phyloP scores from a whole-genome alignment of 208 protist species.

The Acanthamoeba castellanii region DNA sequence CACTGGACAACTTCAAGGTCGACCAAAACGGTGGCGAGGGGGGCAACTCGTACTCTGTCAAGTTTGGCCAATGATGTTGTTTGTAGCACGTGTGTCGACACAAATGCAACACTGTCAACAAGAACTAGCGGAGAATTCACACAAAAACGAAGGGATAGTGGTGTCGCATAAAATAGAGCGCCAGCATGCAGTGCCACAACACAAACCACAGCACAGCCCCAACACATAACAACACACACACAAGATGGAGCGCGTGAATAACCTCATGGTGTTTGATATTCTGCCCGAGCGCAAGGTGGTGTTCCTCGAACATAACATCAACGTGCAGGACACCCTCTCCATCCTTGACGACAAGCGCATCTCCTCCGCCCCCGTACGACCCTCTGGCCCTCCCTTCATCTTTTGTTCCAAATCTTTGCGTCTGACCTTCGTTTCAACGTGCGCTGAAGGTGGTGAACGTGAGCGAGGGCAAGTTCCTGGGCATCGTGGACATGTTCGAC shows the following conservation, averaged over 20 bases:
- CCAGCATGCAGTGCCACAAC: not conserved
- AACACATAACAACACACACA: not conserved
- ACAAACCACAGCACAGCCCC: not conserved
- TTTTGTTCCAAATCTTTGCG: not conserved
- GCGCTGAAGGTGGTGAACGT: slow-evolving; percentile 19
- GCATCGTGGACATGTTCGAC: slow-evolving; percentile 70
- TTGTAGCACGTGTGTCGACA: not conserved
- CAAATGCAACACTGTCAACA: not conserved
- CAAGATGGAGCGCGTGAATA: slow-evolving; percentile 30
- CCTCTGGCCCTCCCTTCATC: not conserved
- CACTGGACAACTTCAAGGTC: slow-evolving; percentile 98
- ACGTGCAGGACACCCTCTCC: slow-evolving; percentile 51
- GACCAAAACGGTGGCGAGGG: slow-evolving; percentile 96
- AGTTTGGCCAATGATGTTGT: slow-evolving; percentile 85
- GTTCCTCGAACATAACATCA: slow-evolving; percentile 68
- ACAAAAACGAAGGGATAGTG: not conserved
- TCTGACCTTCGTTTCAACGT: not conserved
- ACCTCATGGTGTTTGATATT: slow-evolving; percentile 72
- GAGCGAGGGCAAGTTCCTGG: slow-evolving; percentile 60
- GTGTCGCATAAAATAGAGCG: not conserved
- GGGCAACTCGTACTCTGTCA: slow-evolving; percentile 92
- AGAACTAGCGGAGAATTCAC: not conserved
- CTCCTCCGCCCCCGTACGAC: slow-evolving; percentile 49
- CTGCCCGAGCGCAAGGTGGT: slow-evolving; percentile 65
- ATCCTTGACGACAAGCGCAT: slow-evolving; percentile 56